Base-by-base conservation (phyloP, 768 basidiomycete genomes). In the Stropharia rugosoannulata region DNA sequence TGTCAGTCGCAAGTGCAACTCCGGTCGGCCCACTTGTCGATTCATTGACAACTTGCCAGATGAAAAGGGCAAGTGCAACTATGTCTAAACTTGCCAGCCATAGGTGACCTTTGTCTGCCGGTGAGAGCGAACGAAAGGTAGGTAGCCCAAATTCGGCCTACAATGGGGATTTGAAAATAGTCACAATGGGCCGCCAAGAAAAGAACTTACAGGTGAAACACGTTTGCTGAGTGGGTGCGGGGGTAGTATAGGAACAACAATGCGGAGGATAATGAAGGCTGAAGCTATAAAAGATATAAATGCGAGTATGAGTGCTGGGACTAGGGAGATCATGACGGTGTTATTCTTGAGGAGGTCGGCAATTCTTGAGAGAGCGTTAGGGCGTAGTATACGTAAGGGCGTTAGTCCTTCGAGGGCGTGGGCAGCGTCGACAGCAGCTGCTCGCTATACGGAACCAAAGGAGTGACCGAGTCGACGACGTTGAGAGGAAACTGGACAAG, bases 121-220 rank as follows among this genome's bases (percentile, higher is more conserved):
- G 72, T 38, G 88, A 85, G 57, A 91, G 77, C 13, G 81, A 80
- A 61, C 78, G 78, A 68, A 83, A 87, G 65, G 83, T 84, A 58
- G 86, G 87, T 56, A 87, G 78, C 59, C 86, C 86, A 68, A 89
- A 90, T 73, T 89, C 86, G 62, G 87, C 80, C 89, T 90, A 67
- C 35, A 68, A 61, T 68, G 58, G 57, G 61, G 57, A 59, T 49
- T 58, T 47, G 66, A 22, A 65, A 54, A 51, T 61, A 61, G 53
- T 56, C 37, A 51, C 45, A 48, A 60, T 45, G 39, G 19, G 22
- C 36, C 29, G 47, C 49, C 57, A 49, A 55, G 42, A 54, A 57
- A 57, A 60, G 16, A 45, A 76, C 84, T 57, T 64, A 90, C 89
- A 50, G 88, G 87, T 68, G 84, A 78, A 66, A 88, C 86, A 64